A percentile compares a stretch with the other conserved stretches of the same genome.
phyloP scores from a whole-genome alignment of 2,329 filamentous ascomycete species.

The Truncatella angustata region DNA sequence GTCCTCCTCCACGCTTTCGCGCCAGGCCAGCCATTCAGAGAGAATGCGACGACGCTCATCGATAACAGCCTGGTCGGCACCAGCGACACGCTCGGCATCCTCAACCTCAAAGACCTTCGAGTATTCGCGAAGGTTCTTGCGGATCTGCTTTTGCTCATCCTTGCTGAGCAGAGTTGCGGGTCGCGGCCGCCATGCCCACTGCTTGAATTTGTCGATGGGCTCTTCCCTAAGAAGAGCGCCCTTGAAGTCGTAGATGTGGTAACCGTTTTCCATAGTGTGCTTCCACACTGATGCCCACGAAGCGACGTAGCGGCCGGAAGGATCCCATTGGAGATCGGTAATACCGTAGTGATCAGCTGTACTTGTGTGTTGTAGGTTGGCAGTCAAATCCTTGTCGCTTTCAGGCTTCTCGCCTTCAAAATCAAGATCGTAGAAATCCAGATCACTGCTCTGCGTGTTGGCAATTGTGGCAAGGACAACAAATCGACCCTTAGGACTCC shows the following conservation, averaged over 20 bases:
- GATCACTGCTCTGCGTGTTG: conserved; percentile 89
- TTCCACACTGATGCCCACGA: conserved; percentile 95
- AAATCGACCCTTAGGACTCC: conserved; percentile 93
- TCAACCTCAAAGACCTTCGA: conserved; percentile 92
- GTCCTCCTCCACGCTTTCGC: conserved; percentile 70
- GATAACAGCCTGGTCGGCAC: conserved; percentile 90
- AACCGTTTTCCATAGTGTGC: conserved; percentile 97
- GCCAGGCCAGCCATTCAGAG: conserved; percentile 87
- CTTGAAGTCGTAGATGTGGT: conserved; percentile 96
- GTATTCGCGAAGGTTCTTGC: conserved; percentile 98
- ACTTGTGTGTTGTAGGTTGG: conserved; percentile 94
- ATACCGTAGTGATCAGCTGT: conserved; percentile 94
- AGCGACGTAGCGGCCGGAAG: conserved; percentile 89
- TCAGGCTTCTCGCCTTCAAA: conserved; percentile 97
- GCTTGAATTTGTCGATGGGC: conserved; percentile 95
- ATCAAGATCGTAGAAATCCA: conserved; percentile 97
- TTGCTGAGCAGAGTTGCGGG: conserved; percentile 88
- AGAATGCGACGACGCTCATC: conserved; percentile 80
- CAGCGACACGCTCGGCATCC: conserved; percentile 88
- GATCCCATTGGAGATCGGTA: conserved; percentile 97
- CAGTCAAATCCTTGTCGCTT: conserved; percentile 87
- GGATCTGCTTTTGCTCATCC: conserved; percentile 95
- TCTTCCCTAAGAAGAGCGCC: conserved; percentile 88
- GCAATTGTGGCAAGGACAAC: conserved; percentile 91
- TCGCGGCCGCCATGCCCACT: conserved; percentile 90